Base-by-base conservation (phyloP, 257 asterid species). In the Salvia hispanica region DNA sequence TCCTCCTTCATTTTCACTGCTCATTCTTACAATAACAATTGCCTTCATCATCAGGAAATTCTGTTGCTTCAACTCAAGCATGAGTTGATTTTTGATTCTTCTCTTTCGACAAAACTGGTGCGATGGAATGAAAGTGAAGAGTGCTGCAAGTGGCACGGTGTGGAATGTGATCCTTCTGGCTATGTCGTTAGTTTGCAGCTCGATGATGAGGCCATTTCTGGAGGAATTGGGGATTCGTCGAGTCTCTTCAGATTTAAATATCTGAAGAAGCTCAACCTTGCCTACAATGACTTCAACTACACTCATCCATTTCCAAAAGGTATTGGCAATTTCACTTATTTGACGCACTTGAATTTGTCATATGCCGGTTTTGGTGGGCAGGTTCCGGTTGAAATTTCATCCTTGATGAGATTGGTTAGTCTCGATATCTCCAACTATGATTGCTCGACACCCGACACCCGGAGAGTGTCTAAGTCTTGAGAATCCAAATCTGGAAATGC, bases 291-390 rank as follows among this genome's bases (percentile, higher is more conserved):
- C 2, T 16, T 51, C 56, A 51, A 51, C 33, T 51, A 0, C 33
- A 51, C 33, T 16, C 11, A n/a, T n/a, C 13, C 33, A 51, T 51
- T 18, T n/a, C 57, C 57, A 51, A 51, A 9, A 51, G 57, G 34
- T 51, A 51, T 51, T 18, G 34, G 18, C 34, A 51, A 51, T 16
- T 34, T 51, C 57, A 51, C 13, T n/a, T 51, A 8, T 3, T 16
- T 51, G 57, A 51, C 57, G 8, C 57, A 51, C 57, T 51, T 51
- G 34, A 51, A 51, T 51, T 18, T 51, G 34, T 51, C 57, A 51
- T 0, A 18, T 21, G 34, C 57, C 18, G 34, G 2, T 18, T 51
- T 51, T 51, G n/a, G 13, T 1, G 57, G 57, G 6, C 31, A 18
- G 5, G 57, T 51, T 51, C 57, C 57, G 0, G 2, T 2, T 8